Base-by-base conservation (phyloP, 805 yeast species). In the Nakazawaea anatomiae region DNA sequence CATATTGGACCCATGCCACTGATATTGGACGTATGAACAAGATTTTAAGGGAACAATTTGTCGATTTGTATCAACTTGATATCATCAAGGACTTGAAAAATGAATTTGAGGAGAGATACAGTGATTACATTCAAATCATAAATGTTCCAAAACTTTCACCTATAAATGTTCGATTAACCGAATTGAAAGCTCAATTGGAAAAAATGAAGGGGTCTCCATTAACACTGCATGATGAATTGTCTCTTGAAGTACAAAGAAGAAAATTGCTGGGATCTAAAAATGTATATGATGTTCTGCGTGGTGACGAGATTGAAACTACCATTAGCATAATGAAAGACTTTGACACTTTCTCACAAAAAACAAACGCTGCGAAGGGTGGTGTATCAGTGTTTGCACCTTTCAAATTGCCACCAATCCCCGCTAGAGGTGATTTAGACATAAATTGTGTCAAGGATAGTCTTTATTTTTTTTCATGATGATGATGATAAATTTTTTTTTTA, bases 1-100 rank as follows among this genome's bases (percentile, higher is more conserved):
- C 98, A 0, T 92, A 88, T 66, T 92, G 99, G 99, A 90, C 98
- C 0, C 98, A 94, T 64, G 97, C 99, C 1, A 71, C 80, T 46
- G 92, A 88, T 64, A 82, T 92, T 41, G 84, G 83, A 53, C 63
- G 61, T 3, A 84, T 92, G 94, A 89, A 83, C 66, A 60, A 59
- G 11, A 70, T 78, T 43, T 71, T 94, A 56, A 78, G 99, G 62
- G 83, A 86, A 38, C 83, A 87, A 52, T 92, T 92, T 65, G 85
- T 94, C 54, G 70, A 76, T 48, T 72, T 92, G 51, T 97, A 92
- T 64, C 78, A 78, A 54, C 83, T 77, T 34, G 85, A 90, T 64
- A 73, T 91, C 58, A 78, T 92, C 59, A 79, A 75, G 34, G 79
- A 80, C 59, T 74, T 94, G 54, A 81, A 82, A 53, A 75, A 78